These are phyloP conservation scores for Capsella bursapastoris DNA, from an alignment of 345 rosid genomes.

Conservation along the genomic window DNA sequence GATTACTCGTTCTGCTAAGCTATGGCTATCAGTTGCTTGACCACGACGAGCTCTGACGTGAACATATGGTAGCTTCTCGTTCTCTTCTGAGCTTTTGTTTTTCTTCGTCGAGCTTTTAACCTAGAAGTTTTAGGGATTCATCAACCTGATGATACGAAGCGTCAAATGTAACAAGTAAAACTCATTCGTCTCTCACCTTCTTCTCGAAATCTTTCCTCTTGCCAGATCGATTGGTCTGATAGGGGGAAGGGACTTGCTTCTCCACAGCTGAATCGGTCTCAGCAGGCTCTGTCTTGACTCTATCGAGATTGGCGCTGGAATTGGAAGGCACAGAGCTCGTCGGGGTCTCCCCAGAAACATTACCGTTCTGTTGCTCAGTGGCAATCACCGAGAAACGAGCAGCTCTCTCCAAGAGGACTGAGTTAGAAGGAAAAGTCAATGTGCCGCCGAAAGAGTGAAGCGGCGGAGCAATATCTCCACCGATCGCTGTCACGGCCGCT, in stretches of 20 bases:
- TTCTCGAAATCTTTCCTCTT: constrained; percentile 65
- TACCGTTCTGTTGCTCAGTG: constrained; percentile 38
- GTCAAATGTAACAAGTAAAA: neutral
- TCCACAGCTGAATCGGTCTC: constrained; percentile 46
- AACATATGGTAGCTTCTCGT: constrained; percentile 69
- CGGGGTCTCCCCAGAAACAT: constrained; percentile 42
- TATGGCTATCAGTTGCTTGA: constrained; percentile 83
- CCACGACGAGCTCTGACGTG: constrained; percentile 85
- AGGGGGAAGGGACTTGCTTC: constrained; percentile 31
- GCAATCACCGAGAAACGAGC: constrained; percentile 48
- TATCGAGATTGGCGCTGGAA: constrained; percentile 47
- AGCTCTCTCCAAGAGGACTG: constrained; percentile 43
- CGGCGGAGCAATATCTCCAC: constrained; percentile 39
- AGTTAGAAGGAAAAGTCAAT: constrained; percentile 46
- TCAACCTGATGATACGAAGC: constrained; percentile 1
- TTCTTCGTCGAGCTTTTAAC: constrained; percentile 67
- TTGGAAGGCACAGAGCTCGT: constrained; percentile 44
- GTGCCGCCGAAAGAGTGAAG: constrained; percentile 43
- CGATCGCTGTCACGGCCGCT: constrained; percentile 23
- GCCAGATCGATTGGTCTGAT: constrained; percentile 34
- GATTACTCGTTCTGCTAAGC: constrained; percentile 78
- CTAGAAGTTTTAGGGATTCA: constrained; percentile 29
- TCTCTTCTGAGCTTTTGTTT: constrained; percentile 58
- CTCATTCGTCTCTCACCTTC: constrained; percentile 48
- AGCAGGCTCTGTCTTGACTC: constrained; percentile 50